Evolutionary conservation across 2,329 filamentous ascomycete genomes (phyloP), one percentile per base, ranked within the genome.

Genomic region (Didymellaceae sp.): DNA sequence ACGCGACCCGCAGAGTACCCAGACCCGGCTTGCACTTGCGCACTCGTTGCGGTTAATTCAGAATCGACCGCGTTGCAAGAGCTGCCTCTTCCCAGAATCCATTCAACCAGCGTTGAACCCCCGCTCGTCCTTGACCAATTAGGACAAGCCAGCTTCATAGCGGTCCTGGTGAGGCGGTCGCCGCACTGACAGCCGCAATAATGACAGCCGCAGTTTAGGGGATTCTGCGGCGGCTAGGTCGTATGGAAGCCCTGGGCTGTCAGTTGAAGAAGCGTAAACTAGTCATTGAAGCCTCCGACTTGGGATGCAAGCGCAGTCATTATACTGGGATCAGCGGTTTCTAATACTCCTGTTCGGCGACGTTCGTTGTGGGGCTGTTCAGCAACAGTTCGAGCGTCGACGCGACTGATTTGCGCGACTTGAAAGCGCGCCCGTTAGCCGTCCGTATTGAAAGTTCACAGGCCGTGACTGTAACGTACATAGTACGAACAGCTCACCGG

Each of bases 191-290:
- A 42, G 45, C 47, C n/a, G n/a, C n/a, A n/a, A n/a, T n/a, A n/a
- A n/a, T 37, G 51, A 51, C 45, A 42, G 45, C 47, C 41, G 31
- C 47, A 33, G 11, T 35, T 21, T 16, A 20, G 33, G 46, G 40
- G 40, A 13, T 49, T 26, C 34, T 28, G 45, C 39, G 45, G 48
- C 47, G 50, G 52, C 41, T 57, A 54, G 55, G 37, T 53, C 45
- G 55, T 63, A 59, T 59, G 58, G 60, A 37, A 37, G 32, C 33
- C 60, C 62, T 48, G 46, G 60, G 28, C 24, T 61, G 62, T 65
- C 62, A 65, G 38, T 40, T 35, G 32, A 41, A 50, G 49, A 39
- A 40, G 39, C 25, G 45, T 39, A 37, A n/a, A 34, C 45, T 28
- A 43, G 45, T 16, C 39, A 31, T 50, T 47, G 31, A 20, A 38